Evolutionary conservation across 2,329 filamentous ascomycete species (phyloP).

Genomic region (Dactylellina drechsleri): DNA sequence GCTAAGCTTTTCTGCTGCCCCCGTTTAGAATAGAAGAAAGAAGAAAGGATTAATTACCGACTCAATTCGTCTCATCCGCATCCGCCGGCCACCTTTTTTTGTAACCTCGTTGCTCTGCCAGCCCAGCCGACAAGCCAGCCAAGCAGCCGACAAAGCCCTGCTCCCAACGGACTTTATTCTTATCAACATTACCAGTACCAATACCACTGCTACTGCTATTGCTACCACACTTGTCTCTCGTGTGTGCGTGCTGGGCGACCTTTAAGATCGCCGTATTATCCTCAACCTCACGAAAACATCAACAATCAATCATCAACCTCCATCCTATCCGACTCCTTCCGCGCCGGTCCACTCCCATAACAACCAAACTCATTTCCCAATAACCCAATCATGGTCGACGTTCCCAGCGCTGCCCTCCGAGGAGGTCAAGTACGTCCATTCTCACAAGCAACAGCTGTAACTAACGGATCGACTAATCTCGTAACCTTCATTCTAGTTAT

Average conservation of each 20-base stretch:
- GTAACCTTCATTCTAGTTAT: conserved; percentile 33
- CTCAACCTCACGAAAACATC: too few species aligned
- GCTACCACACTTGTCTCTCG: too few species aligned
- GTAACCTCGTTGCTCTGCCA: background rate
- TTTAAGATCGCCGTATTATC: too few species aligned
- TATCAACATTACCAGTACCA: background rate
- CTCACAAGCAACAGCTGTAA: background rate
- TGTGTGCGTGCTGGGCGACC: too few species aligned
- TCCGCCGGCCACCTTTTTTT: background rate
- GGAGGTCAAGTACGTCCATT: conserved; percentile 28
- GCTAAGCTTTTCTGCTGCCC: background rate
- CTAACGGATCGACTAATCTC: background rate
- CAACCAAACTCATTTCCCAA: background rate
- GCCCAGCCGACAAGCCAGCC: too few species aligned
- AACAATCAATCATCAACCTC: too few species aligned
- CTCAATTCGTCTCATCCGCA: conserved; percentile 21
- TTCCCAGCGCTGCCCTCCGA: conserved; percentile 29
- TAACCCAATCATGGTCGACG: conserved; percentile 21
- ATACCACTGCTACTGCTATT: too few species aligned
- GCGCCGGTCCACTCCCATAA: conserved; percentile 11
- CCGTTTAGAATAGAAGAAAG: background rate
- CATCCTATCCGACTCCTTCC: conserved; percentile 5
- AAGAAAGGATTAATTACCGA: background rate
- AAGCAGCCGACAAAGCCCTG: too few species aligned
- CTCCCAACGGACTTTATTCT: conserved; percentile 1